Evolutionary conservation across 177 flowering plant species (phyloP), one percentile per base, ranked within the genome.

Genomic region (Vitis hybrid): DNA sequence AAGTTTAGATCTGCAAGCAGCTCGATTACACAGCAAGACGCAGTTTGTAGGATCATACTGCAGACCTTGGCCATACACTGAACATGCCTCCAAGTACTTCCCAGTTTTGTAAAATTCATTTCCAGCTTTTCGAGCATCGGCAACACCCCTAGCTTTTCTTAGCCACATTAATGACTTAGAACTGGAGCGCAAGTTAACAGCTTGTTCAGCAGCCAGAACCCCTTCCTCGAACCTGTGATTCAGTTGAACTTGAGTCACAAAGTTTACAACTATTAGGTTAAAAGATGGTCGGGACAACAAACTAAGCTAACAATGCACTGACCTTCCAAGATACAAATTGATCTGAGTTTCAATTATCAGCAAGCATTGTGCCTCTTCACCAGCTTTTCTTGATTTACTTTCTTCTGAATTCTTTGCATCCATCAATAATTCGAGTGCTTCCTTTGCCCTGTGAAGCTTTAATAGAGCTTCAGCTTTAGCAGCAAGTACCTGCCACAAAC

Each of bases 1-100:
- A 60, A 77, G 74, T 73, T 70, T 77, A 14, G 68, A 65, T 59
- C 67, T 69, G 65, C 76, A 73, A 53, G 75, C 74, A 1, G 80
- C 80, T 57, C 76, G 60, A 51, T 77, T 73, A 57, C 71, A 73
- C 10, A 73, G 69, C 8, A 77, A 64, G 29, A 77, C 51, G 49
- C 70, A 51, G 16, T 77, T 73, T 26, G 73, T 59, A 7, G 75
- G 65, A 45, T 22, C 53, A 62, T 70, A 19, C 53, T 70, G 69
- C 33, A 77, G 70, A 5, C 76, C 80, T n/a, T 70, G 62, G 4
- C 62, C 70, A 21, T 77, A 77, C 4, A 68, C 33, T 4, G 45
- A 48, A 50, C 80, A 73, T n/a, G 80, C 80, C 29, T 77, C 80
- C 19, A 53, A 45, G 18, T 56, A 73, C 50, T 70, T 77, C 29